Evolutionary conservation across 31 red algal species (phyloP).

Genomic region (Endocladia muricata): DNA sequence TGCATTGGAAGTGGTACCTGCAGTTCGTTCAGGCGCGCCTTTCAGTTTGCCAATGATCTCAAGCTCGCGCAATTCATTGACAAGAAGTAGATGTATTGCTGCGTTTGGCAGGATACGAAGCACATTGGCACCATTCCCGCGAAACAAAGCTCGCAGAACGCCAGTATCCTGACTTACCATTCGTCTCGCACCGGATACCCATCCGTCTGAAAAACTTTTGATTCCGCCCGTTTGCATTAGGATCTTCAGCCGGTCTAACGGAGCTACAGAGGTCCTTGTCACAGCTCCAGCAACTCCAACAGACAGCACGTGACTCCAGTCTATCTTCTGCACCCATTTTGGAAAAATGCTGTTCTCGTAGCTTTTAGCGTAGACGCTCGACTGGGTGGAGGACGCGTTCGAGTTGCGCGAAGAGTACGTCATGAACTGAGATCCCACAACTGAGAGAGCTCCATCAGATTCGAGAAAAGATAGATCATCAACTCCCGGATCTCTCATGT

Average conservation of each 20-base stretch:
- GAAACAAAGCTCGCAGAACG: slow-evolving; percentile 60
- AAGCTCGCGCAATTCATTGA: slow-evolving; percentile 32
- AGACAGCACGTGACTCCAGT: slow-evolving; percentile 64
- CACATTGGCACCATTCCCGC: slow-evolving; percentile 94
- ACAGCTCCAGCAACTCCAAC: slow-evolving; percentile 72
- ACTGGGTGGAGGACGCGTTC: background rate
- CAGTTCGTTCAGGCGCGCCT: background rate
- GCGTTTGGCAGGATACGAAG: slow-evolving; percentile 88
- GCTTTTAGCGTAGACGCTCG: background rate
- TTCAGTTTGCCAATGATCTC: slow-evolving; percentile 19
- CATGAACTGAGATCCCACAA: slow-evolving; percentile 45
- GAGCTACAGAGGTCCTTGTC: slow-evolving; percentile 81
- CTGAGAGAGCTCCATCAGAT: slow-evolving; percentile 18
- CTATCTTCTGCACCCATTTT: slow-evolving; percentile 18
- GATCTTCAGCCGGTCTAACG: slow-evolving; percentile 90
- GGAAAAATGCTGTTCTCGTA: background rate
- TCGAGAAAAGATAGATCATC: slow-evolving; percentile 45
- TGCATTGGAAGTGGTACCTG: background rate
- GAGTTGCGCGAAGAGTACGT: background rate
- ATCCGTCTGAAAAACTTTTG: slow-evolving; percentile 32
- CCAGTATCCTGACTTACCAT: slow-evolving; percentile 72
- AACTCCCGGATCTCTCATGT: background rate
- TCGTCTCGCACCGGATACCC: slow-evolving; percentile 33
- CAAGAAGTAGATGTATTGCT: slow-evolving; percentile 72
- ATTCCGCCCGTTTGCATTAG: slow-evolving; percentile 75